A percentile compares a stretch with the other conserved stretches of the same genome.
phyloP scores from a whole-genome alignment of 257 asterid genomes.

The Cordia subcordata region DNA sequence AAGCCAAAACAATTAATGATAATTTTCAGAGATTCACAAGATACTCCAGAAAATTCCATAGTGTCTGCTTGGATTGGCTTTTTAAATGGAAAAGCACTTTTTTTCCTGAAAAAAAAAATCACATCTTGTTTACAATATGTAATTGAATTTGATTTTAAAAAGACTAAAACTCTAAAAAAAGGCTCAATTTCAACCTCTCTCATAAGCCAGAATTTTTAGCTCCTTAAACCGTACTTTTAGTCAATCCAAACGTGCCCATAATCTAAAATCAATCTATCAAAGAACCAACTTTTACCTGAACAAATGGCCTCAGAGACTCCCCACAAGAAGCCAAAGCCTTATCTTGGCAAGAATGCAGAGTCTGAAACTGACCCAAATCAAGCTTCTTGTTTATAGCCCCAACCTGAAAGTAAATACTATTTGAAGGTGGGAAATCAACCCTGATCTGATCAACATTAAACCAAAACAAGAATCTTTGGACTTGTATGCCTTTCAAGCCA shows the following conservation, averaged over 20 bases:
- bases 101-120: too few relatives aligned
- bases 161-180: too few relatives aligned
- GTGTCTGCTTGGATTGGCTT: too few relatives aligned
- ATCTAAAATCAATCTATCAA: not conserved
- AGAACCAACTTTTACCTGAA: slow-evolving; percentile 42
- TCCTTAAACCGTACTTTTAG: not conserved
- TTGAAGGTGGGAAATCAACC: slow-evolving; percentile 83
- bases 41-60: too few relatives aligned
- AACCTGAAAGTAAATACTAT: slow-evolving; percentile 72
- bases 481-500: slow-evolving; percentile 70
- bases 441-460: slow-evolving; percentile 78
- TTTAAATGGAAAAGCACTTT: too few relatives aligned
- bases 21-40: too few relatives aligned
- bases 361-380: slow-evolving; percentile 63
- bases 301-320: slow-evolving; percentile 27
- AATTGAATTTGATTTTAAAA: too few relatives aligned
- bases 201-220: too few relatives aligned
- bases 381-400: slow-evolving; percentile 86
- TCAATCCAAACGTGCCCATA: not conserved
- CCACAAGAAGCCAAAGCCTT: slow-evolving; percentile 32
- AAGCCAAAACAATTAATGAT: too few relatives aligned
- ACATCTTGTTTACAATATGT: too few relatives aligned
- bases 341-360: slow-evolving; percentile 70
- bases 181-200: too few relatives aligned
- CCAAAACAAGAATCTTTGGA: slow-evolving; percentile 75